Base-by-base conservation (phyloP, 257 asterid species). In the Fraxinus anomala region DNA sequence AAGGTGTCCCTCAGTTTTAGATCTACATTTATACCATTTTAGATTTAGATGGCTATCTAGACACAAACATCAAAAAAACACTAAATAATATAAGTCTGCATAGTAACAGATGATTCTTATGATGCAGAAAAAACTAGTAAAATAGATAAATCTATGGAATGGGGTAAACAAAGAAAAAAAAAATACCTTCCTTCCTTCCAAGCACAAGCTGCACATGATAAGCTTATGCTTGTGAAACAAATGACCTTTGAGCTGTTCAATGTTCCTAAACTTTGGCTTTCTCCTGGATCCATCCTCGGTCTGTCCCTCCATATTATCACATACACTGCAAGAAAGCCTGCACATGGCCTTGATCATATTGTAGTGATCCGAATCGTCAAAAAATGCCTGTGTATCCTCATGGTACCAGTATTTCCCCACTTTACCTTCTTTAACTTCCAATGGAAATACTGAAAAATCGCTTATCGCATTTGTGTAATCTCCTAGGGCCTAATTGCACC, bases 301-400 rank as follows among this genome's bases (percentile, higher is more conserved):
- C 67, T 73, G 88, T 71, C 78, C 93, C 73, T 85, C 96, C 82
- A 69, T 76, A 75, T 84, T 91, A 81, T 96, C 99, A 77, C 98
- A 96, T 54, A 83, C 89, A 44, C 93, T 87, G 83, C 99, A 96
- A 37, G 99, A 92, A 59, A 96, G 98, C 90, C 91, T 92, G 88
- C 99, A 96, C 98, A 91, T 96, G 56, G 97, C 97, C 89, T 88
- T 89, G 86, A 96, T 85, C 99, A 93, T 96, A 89, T 92, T 93
- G 82, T 93, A 96, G 73, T 96, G 99, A 82, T 92, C 98, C 33
- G 72, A 81, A 83, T 96, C 99, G 82, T 96, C 99, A 76, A 93
- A 96, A 59, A 91, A 89, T 9, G 95, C 92, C 86, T 92, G 99
- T 0, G 97, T 89, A 79, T 88, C 97, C 77, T 92, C 99, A 83